These are phyloP conservation scores for Colletotrichum caudatum DNA, from an alignment of 2,329 filamentous ascomycete genomes.

Conservation along the genomic window DNA sequence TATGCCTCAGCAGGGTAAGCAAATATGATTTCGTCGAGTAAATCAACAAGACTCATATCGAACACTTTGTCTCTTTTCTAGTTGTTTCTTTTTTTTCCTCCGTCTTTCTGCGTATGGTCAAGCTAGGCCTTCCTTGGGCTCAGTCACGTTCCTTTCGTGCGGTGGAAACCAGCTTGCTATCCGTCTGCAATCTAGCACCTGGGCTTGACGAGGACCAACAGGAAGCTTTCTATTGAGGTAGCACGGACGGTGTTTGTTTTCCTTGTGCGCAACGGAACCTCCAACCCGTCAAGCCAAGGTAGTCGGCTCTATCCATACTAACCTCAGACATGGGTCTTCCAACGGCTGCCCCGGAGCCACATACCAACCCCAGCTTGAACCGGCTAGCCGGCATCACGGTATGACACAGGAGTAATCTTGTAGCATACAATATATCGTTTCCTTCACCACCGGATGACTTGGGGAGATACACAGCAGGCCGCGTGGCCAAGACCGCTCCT, in stretches of 20 bases:
- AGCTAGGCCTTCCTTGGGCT: neutral
- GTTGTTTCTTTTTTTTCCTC: neutral
- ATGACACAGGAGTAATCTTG: slow-evolving; percentile 8
- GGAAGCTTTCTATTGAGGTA: neutral
- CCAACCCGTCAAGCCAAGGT: slow-evolving; percentile 8
- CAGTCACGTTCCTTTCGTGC: neutral
- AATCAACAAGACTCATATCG: neutral
- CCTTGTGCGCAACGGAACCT: neutral
- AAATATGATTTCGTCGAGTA: neutral
- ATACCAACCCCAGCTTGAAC: neutral
- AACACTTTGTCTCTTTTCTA: too few species aligned
- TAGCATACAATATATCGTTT: neutral
- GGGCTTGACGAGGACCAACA: neutral
- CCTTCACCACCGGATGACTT: slow-evolving; percentile 18
- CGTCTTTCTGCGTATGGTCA: neutral
- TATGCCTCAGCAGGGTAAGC: neutral
- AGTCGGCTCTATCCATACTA: slow-evolving; percentile 10
- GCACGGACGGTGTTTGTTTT: slow-evolving; percentile 36
- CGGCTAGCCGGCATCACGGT: slow-evolving; percentile 32
- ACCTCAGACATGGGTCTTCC: neutral
- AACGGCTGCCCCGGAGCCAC: slow-evolving; percentile 18
- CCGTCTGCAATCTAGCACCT: neutral
- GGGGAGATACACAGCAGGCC: slow-evolving; percentile 18
- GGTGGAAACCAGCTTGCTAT: neutral
- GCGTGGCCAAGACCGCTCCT: neutral